Base-by-base conservation (phyloP, 177 flowering plant species). In the Tripterygium wilfordii region DNA sequence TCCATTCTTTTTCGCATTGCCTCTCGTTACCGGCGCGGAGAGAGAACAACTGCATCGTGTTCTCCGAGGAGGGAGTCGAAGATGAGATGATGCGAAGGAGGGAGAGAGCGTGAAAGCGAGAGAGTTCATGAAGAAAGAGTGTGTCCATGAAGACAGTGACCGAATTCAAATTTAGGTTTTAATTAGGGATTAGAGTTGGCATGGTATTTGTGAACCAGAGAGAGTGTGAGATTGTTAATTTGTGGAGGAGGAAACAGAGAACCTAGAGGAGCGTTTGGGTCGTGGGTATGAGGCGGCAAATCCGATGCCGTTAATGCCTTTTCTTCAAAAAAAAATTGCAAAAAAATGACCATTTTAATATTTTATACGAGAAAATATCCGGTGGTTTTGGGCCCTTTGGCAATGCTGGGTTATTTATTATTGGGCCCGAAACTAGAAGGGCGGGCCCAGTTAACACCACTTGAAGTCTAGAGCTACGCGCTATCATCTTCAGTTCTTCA, bases 1-100 rank as follows among this genome's bases (percentile, higher is more conserved):
- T 13, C 66, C 63, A 1, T 20, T 35, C 14, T 36, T 29, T 28
- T 26, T 42, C 45, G 26, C 42, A 25, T 42, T 39, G 45, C 45
- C 44, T 8, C 2, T 18, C 2, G 42, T 41, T 26, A 14, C 18
- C 5, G 20, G 27, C 18, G 42, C n/a, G 17, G 53, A 48, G 28
- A 31, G 21, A 4, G 40, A 36, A 26, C 54, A 31, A n/a, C n/a
- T 0, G 45, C 29, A 43, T 2, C 18, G 32, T 45, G 26, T 44
- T 31, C 40, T 36, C n/a, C n/a, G n/a, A n/a, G 2, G 39, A 3
- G 39, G 10, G 4, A 10, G 3, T 16, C 24, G 7, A n/a, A 10
- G 24, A 8, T 19, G 42, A 8, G 24, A 14, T 8, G 24, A 18
- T 18, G n/a, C 33, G 31, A 0, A 18, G 45, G 27, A 0, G 36